Evolutionary conservation across 2,329 filamentous ascomycete species (phyloP).

Genomic region (Cucurbitaria berberidis): DNA sequence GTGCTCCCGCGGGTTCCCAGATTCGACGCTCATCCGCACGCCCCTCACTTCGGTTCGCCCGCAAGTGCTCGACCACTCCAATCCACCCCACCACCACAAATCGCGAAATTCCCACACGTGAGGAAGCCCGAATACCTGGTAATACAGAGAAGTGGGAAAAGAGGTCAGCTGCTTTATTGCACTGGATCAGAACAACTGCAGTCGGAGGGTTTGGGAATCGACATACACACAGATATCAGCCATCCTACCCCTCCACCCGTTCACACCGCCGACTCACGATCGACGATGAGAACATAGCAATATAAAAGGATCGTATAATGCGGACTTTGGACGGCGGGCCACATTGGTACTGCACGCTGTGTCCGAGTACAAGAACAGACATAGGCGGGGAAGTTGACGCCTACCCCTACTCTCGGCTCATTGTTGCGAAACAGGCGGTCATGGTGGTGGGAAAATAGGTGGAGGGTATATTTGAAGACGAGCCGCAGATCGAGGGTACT

Average conservation of each 20-base stretch:
- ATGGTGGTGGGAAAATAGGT: no score
- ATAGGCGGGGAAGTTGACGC: no score
- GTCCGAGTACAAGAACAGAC: no score
- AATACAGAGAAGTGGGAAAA: background rate
- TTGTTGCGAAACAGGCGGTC: no score
- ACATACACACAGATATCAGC: background rate
- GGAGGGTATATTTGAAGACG: no score
- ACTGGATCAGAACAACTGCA: conserved; percentile 4
- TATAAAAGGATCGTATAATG: no score
- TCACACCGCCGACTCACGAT: background rate
- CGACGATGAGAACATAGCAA: background rate
- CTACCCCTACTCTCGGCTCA: no score
- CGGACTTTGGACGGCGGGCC: no score
- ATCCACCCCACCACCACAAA: background rate
- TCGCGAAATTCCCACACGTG: background rate
- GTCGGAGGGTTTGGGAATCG: background rate
- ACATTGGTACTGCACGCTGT: no score
- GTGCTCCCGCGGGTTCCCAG: background rate
- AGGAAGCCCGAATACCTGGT: background rate
- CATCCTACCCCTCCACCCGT: background rate
- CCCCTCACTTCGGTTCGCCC: background rate
- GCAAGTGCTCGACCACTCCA: background rate
- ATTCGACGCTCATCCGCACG: background rate
- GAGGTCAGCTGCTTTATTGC: background rate
- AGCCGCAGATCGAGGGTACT: no score